phyloP scores from a whole-genome alignment of 2,329 filamentous ascomycete species.

The Ophiosphaerella narmari region DNA sequence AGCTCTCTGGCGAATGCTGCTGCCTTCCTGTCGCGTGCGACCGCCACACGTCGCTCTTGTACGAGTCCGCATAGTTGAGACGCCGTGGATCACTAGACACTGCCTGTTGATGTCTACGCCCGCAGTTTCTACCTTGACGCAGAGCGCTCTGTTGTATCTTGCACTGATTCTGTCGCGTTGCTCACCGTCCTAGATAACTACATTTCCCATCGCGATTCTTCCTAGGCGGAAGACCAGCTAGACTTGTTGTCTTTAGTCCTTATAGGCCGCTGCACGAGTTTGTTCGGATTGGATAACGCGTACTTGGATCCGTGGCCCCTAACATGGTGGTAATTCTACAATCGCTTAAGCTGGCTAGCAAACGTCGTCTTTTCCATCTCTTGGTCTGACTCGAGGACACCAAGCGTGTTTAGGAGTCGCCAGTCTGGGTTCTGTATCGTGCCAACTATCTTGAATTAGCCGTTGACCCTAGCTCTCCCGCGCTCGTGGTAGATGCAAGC shows the following conservation, averaged over 20 bases:
- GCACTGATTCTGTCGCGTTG: constrained; percentile 8
- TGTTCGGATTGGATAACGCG: constrained; percentile 1
- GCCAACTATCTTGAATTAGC: constrained; percentile 13
- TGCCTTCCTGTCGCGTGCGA: constrained; percentile 11
- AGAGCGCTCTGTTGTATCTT: constrained; percentile 9
- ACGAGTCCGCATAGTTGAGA: constrained; percentile 16
- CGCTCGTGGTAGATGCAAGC: constrained; percentile 9
- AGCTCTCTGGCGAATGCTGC: constrained; percentile 13
- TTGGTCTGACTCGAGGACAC: constrained; percentile 5
- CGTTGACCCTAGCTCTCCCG: constrained; percentile 7
- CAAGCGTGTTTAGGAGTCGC: constrained; percentile 8
- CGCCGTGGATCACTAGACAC: constrained; percentile 16
- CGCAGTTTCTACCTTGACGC: constrained; percentile 14
- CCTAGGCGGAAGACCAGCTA: constrained; percentile 8
- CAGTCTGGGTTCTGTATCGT: constrained; percentile 12
- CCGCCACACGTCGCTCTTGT: constrained; percentile 13
- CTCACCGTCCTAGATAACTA: constrained; percentile 7
- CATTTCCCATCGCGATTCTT: constrained; percentile 8
- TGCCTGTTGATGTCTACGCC: constrained; percentile 11
- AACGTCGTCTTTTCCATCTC: constrained; percentile 4
- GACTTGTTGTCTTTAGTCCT: constrained; percentile 1
- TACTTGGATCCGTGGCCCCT: constrained; percentile 5
- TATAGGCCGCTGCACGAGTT: constrained; percentile 7
- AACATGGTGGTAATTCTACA: constrained; percentile 4
- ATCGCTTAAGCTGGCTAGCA: constrained; percentile 2